Evolutionary conservation across 371 early-diverging fungal species (phyloP), one percentile per base, ranked within the genome.

Genomic region (Dichotomocladium elegans): DNA sequence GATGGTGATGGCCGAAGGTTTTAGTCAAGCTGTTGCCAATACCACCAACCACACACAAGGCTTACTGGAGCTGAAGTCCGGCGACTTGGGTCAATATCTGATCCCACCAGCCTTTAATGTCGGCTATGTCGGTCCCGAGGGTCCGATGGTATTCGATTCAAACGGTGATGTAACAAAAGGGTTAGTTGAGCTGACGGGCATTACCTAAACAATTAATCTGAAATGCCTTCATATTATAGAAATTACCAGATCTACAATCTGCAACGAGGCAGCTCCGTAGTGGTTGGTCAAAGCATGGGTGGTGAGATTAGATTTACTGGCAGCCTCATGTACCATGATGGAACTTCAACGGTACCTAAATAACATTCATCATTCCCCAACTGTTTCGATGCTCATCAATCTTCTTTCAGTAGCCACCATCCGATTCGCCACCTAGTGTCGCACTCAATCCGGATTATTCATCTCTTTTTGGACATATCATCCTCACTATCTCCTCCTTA

Each of bases 1-100:
- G 81, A 80, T 79, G 80, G 63, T 72, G 7, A 77, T 82, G 78
- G 83, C 81, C 7, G 47, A 65, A 35, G 81, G 76, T 3, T 77
- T 72, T 45, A 57, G 63, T 17, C 53, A 58, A 31, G 28, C 65
- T 0, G 61, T 82, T 15, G 59, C 64, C 15, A 65, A 65, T 11
- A 73, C 66, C 15, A 64, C 59, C 3, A 71, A 77, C 27, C 59
- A 66, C 10, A 67, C 71, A 41, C 63, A 60, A 1, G 68, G 74
- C 4, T 52, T 82, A 14, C 45, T 31, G 1, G 61, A 63, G 37
- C 49, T 82, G 11, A 61, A 71, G 0, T 42, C 57, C 1, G 81
- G 81, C 6, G 67, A 60, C 10, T 37, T 80, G 9, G 77, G 81
- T 0, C 41, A 58, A 3, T 56, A 60, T 24, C 58, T 82, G 54